Conservation (phyloP, 2,329 filamentous ascomycete genomes). For the Ophiostoma quercus region DNA sequence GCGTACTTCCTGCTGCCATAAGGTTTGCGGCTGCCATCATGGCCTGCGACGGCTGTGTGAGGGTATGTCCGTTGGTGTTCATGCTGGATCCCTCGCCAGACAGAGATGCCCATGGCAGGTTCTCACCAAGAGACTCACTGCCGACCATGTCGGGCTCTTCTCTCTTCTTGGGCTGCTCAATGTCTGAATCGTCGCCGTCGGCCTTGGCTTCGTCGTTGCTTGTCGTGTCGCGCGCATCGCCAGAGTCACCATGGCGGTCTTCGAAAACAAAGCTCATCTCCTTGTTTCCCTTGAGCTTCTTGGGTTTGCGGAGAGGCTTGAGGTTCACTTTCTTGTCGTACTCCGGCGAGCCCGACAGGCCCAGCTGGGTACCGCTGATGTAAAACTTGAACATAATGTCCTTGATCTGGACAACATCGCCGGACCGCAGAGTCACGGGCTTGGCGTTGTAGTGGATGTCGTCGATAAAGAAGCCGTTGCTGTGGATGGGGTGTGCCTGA, state of each 20-base stretch:
- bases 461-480: conserved; percentile 65
- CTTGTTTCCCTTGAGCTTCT: conserved; percentile 46
- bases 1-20: not conserved
- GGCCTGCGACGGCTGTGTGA: not conserved
- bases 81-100: not conserved
- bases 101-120: not conserved
- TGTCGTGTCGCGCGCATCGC: conserved; percentile 48
- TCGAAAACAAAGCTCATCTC: conserved; percentile 72
- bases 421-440: conserved; percentile 55
- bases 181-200: conserved; percentile 19
- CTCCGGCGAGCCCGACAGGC: not conserved
- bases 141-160: not conserved
- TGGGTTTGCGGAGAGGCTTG: not conserved
- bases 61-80: not conserved
- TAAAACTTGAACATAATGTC: conserved; percentile 63
- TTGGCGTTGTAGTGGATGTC: conserved; percentile 53
- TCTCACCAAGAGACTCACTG: not conserved
- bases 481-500: conserved; percentile 56
- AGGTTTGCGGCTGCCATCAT: conserved; percentile 1
- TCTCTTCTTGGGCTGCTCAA: not conserved
- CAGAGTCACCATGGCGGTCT: conserved; percentile 49
- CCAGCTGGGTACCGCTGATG: conserved; percentile 45
- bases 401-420: conserved; percentile 65
- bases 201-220: conserved; percentile 35
- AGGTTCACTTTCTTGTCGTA: conserved; percentile 1